A percentile compares a stretch with the other conserved stretches of the same genome.
Evolutionary conservation across 495 filamentous ascomycete species (phyloP).

Genomic region (Cercophora newfieldiana): DNA sequence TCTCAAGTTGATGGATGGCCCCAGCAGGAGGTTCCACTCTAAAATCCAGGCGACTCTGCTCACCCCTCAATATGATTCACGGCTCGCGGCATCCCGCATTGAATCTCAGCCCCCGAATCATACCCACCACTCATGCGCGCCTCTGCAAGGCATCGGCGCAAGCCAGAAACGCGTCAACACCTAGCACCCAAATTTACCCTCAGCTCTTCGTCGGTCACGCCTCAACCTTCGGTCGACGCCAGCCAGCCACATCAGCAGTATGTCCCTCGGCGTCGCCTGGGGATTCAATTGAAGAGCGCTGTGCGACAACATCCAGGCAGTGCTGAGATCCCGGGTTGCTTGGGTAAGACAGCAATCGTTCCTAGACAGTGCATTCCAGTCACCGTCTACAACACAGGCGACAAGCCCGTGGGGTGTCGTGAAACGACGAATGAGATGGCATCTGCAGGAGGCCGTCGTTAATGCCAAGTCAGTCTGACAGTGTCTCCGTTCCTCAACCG

Average conservation of each 20-base stretch:
- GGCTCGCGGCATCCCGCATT: neutral
- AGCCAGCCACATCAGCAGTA: neutral
- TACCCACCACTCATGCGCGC: neutral
- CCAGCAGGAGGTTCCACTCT: neutral
- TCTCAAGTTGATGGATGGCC: neutral
- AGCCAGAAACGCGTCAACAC: neutral
- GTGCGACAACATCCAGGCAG: too few relatives aligned
- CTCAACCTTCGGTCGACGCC: neutral
- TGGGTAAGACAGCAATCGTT: neutral
- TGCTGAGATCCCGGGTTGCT: neutral
- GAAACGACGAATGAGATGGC: neutral
- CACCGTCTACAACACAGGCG: neutral
- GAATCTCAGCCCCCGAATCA: conserved; percentile 6
- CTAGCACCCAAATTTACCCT: neutral
- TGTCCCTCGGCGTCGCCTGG: too few relatives aligned
- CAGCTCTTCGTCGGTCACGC: neutral
- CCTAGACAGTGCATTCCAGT: neutral
- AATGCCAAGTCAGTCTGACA: neutral
- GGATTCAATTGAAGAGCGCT: too few relatives aligned
- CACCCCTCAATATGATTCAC: neutral
- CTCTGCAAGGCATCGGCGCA: neutral
- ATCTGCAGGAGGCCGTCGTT: neutral
- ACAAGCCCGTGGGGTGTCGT: neutral
- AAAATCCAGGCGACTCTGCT: neutral
- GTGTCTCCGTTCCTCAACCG: neutral